Conservation (phyloP, 2,329 filamentous ascomycete species). For the Dothiorella sarmentorum region DNA sequence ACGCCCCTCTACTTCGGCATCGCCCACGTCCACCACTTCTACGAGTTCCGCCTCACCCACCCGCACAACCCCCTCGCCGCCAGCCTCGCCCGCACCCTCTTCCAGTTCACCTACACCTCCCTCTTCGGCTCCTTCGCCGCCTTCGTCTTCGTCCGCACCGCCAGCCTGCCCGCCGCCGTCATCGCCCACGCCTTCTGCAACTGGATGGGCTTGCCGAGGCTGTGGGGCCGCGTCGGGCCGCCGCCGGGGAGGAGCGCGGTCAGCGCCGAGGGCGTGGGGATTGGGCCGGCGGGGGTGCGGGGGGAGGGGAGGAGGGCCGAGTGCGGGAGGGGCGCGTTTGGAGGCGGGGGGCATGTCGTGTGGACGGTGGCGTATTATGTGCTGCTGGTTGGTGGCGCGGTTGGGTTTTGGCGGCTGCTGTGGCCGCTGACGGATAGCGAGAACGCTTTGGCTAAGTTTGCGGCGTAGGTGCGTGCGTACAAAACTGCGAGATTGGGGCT, state of each 20-base stretch:
- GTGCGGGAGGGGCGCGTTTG: constrained; percentile 19
- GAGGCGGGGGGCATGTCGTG: constrained; percentile 35
- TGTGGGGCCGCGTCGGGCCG: constrained; percentile 70
- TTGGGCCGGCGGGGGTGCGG: constrained; percentile 32
- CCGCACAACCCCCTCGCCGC: constrained; percentile 62
- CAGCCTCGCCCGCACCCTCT: constrained; percentile 66
- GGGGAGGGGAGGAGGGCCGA: constrained; percentile 26
- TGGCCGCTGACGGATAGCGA: constrained; percentile 68
- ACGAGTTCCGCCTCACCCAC: constrained; percentile 83
- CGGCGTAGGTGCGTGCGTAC: background rate
- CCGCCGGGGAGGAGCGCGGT: constrained; percentile 27
- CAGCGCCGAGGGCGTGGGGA: constrained; percentile 28
- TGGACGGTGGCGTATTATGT: constrained; percentile 81
- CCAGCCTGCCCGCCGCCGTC: constrained; percentile 72
- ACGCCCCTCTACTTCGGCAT: constrained; percentile 89
- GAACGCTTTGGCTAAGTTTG: constrained; percentile 43
- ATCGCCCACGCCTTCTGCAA: constrained; percentile 88
- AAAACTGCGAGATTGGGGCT: background rate
- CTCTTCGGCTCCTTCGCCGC: constrained; percentile 91
- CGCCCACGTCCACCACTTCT: constrained; percentile 92
- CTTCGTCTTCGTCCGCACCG: constrained; percentile 82
- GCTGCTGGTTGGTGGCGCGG: constrained; percentile 67
- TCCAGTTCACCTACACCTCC: constrained; percentile 88
- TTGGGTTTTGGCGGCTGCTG: constrained; percentile 67
- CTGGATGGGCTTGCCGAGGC: constrained; percentile 78